Evolutionary conservation across 345 rosid genomes (phyloP), one percentile per base, ranked within the genome.

Genomic region (Eucalyptus polyanthemos): DNA sequence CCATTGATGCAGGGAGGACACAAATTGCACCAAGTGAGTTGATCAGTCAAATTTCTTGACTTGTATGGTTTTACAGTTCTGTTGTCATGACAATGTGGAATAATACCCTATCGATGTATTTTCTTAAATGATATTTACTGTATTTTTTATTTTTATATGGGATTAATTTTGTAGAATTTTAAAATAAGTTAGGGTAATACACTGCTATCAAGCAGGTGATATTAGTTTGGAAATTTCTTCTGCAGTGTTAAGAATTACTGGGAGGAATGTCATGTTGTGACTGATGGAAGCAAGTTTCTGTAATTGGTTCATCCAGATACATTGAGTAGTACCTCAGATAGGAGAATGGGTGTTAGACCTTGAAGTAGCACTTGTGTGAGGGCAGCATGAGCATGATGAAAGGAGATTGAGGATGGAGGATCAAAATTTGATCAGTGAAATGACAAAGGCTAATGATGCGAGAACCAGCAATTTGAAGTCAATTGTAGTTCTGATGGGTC

Each of bases 1-100:
- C 99, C 49, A 94, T 98, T 69, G 99, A 98, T 94, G 99, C 99
- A 14, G 99, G 99, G 92, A 96, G 98, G 91, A 98, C 99, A 4
- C 99, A 97, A 93, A 98, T 98, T 80, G 99, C 99, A 60, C 99
- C 99, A 89, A 97, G 99, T 98, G 90, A 95, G 99, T 97, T 90
- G 88, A 86, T 88, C 29, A 72, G 37, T 69, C 88, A 51, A 72
- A 88, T 87, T 65, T 88, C 60, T 22, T 8, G 50, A 31, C 51
- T 86, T 21, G 15, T 45, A 47, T 62, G 81, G 60, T 44, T 87
- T 58, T 40, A 87, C 80, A 53, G 34, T 62, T 87, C 81, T 29
- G 51, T 62, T 67, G 65, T 67, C 88, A 45, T 60, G 29, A 25
- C 25, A 25, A 31, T 31, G 60, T 86, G 62, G 62, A 86, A 51